These are phyloP conservation scores for Anthoceros angustus DNA, from an alignment of 225 moss, liverwort and hornwort genomes.

Conservation along the genomic window DNA sequence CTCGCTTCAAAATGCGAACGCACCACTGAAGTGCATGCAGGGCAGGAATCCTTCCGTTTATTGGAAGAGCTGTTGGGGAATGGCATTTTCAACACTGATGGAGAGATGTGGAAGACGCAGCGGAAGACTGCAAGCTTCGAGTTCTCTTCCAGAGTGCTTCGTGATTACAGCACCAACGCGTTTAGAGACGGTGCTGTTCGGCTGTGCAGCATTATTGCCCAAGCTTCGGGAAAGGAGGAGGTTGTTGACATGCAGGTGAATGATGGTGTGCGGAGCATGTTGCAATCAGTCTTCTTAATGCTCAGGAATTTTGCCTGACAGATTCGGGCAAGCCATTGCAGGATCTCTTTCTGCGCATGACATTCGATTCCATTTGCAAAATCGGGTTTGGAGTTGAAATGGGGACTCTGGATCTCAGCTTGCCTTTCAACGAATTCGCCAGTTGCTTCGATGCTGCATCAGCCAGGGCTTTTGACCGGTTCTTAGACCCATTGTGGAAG, in stretches of 20 bases:
- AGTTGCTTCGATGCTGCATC: conserved; percentile 22
- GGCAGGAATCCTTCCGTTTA: not conserved
- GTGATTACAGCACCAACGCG: not conserved
- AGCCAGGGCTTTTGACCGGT: conserved; percentile 18
- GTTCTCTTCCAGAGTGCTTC: not conserved
- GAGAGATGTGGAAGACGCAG: not conserved
- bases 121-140: not conserved
- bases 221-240: not conserved
- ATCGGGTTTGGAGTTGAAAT: conserved; percentile 36
- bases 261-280: not conserved
- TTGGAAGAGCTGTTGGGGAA: not conserved
- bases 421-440: conserved; percentile 24
- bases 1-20: not conserved
- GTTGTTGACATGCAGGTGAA: not conserved
- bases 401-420: conserved; percentile 20
- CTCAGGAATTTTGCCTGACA: not conserved
- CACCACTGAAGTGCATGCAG: not conserved
- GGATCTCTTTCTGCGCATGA: conserved; percentile 42
- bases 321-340: too few species aligned
- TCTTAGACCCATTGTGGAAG: conserved; percentile 23
- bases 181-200: not conserved
- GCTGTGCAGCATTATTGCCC: not conserved
- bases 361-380: conserved; percentile 30
- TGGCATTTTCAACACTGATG: conserved; percentile 2
- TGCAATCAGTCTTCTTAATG: not conserved